A percentile compares a stretch with the other conserved stretches of the same genome.
These are phyloP conservation scores for Phytophthora meadii DNA, from an alignment of 352 stramenopile genomes.

Conservation along the genomic window DNA sequence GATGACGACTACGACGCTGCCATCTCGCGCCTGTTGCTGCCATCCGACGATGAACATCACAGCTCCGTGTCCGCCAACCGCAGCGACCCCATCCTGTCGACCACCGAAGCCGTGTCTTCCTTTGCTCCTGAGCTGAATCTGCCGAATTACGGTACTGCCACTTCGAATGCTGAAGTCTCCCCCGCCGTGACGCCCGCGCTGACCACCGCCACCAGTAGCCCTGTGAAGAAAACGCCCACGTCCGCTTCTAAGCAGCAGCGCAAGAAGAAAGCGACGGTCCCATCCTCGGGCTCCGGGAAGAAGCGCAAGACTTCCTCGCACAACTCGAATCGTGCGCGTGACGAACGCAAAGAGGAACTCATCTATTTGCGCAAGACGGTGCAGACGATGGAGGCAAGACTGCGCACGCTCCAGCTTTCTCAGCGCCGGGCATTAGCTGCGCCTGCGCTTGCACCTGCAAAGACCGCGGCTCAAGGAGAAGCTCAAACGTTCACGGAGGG, in stretches of 20 bases:
- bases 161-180: constrained; percentile 19
- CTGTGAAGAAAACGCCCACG: constrained; percentile 27
- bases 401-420: constrained; percentile 48
- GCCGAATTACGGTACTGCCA: not conserved
- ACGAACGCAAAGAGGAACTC: constrained; percentile 72
- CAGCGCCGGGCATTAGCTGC: constrained; percentile 31
- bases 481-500: constrained; percentile 28
- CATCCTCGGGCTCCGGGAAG: constrained; percentile 23
- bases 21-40: constrained; percentile 46
- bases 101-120: constrained; percentile 10
- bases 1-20: constrained; percentile 36
- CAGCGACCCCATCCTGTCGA: constrained; percentile 13
- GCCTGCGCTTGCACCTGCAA: constrained; percentile 24
- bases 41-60: constrained; percentile 34
- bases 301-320: constrained; percentile 57
- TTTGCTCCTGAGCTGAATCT: not conserved
- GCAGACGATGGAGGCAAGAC: constrained; percentile 52
- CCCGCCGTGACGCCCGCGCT: constrained; percentile 14
- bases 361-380: constrained; percentile 72
- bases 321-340: constrained; percentile 64
- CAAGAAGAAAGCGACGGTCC: constrained; percentile 31
- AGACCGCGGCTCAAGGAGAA: constrained; percentile 19
- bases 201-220: constrained; percentile 25
- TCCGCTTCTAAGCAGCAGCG: constrained; percentile 23
- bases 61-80: constrained; percentile 31